Evolutionary conservation across 805 yeast species (phyloP).

Genomic region (Candida gorgasii): DNA sequence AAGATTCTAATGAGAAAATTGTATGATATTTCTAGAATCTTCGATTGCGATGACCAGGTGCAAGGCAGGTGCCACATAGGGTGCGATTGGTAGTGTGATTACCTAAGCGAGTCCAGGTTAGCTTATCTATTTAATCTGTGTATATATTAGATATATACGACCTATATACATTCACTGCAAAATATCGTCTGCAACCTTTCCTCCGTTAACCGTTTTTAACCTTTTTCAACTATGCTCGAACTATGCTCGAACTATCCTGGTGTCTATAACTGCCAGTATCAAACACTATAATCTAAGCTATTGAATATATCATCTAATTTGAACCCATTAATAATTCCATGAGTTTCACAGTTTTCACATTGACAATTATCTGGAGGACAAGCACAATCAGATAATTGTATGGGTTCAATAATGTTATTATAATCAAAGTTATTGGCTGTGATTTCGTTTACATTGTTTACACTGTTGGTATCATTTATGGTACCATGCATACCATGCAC

Average conservation of each 20-base stretch:
- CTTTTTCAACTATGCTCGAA: too few relatives aligned
- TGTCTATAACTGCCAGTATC: background rate
- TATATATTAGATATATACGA: too few relatives aligned
- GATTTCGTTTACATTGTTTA: too few relatives aligned
- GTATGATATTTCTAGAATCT: conserved; percentile 8
- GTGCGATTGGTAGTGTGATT: too few relatives aligned
- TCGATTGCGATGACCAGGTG: conserved; percentile 8
- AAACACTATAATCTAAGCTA: conserved; percentile 9
- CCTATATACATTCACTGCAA: too few relatives aligned
- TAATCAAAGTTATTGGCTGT: too few relatives aligned
- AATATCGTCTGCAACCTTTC: too few relatives aligned
- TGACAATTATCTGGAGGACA: conserved; percentile 33
- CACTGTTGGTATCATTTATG: background rate
- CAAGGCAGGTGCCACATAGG: too few relatives aligned
- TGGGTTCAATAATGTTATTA: too few relatives aligned
- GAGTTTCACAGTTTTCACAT: conserved; percentile 46
- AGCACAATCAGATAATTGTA: conserved; percentile 20
- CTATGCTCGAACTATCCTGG: background rate
- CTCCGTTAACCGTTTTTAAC: too few relatives aligned
- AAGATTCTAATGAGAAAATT: conserved; percentile 2
- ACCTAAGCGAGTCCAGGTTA: too few relatives aligned
- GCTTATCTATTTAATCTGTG: too few relatives aligned
- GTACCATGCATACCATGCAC: background rate
- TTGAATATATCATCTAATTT: conserved; percentile 39
- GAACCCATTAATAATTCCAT: conserved; percentile 45